Evolutionary conservation across 108 stramenopile genomes (phyloP), one percentile per base, ranked within the genome.

Genomic region (Conticribra weissflogii): DNA sequence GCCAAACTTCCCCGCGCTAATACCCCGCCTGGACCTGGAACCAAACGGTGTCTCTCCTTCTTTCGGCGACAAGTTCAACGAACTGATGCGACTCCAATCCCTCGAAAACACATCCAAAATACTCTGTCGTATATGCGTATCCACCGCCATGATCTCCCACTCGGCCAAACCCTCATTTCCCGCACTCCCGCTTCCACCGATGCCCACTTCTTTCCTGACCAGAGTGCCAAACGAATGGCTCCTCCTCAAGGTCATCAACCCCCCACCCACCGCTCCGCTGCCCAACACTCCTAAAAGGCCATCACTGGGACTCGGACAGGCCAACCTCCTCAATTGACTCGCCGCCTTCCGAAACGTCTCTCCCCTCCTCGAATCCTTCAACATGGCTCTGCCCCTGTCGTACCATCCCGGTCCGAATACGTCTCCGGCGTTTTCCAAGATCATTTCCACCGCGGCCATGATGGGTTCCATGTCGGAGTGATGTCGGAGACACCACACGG

Each of bases 401-500:
- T 71, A 87, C 95, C 95, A 96, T 0, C 88, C 91, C 55, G 81
- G 66, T 25, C 81, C 74, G 72, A 96, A 96, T 33, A 96, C 73
- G 27, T 87, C 87, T 12, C 62, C 28, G 9, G 88, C 81, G 19
- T 79, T 82, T 58, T 96, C 92, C 17, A 96, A 75, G 52, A 96
- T 89, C 41, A 96, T 72, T 65, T 96, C 95, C 18, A 78, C 68
- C 17, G 89, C 90, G 8, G 90, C 89, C 9, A 93, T 73, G 44
- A 93, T 93, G 21, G 95, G 82, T 65, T 90, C 88, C 76, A 96
- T 93, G 64, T 96, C 95, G 74, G 83, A 83, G 78, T 96, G 92
- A 67, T 96, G 95, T 14, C 81, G 71, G 24, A 96, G 66, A 71
- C 92, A 92, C 92, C 92, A 96, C 68, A 93, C 71, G 14, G 91